Conservation (phyloP, 371 early-diverging fungal species). For the Actinomortierella ambigua region DNA sequence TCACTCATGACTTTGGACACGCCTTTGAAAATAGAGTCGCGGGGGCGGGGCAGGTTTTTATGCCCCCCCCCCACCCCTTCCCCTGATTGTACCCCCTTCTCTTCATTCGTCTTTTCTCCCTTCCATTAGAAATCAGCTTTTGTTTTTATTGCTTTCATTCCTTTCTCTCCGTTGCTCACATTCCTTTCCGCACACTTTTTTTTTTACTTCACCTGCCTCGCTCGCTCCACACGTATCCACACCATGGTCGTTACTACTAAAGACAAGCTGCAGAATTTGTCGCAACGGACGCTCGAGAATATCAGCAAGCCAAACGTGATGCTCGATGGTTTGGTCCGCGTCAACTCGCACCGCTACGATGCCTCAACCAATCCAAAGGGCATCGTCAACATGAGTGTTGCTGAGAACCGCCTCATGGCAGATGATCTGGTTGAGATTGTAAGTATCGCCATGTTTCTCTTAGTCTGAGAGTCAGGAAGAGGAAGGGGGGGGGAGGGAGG, state of each 20-base stretch:
- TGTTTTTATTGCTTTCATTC: not conserved
- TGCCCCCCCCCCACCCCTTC: not conserved
- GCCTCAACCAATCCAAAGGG: constrained; percentile 57
- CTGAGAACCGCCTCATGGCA: constrained; percentile 70
- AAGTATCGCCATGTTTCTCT: constrained; percentile 11
- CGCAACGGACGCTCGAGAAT: constrained; percentile 29
- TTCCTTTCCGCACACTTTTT: not conserved
- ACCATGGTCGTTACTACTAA: not conserved
- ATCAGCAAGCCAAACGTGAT: constrained; percentile 15
- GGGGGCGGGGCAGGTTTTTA: no score
- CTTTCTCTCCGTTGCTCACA: not conserved
- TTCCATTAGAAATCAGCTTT: not conserved
- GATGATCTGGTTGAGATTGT: constrained; percentile 55
- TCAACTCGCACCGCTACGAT: constrained; percentile 53
- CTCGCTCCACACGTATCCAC: not conserved
- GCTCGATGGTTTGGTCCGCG: constrained; percentile 25
- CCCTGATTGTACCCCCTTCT: not conserved
- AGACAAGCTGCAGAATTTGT: constrained; percentile 15
- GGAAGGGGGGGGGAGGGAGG: no score
- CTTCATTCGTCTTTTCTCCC: not conserved
- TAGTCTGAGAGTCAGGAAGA: no score
- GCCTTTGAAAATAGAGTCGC: no score
- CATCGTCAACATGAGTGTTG: constrained; percentile 74
- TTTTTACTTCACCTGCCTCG: not conserved
- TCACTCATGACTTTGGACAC: no score